Evolutionary conservation across 768 basidiomycete genomes (phyloP), one percentile per base, ranked within the genome.

Genomic region (Ephemerocybe angulata): DNA sequence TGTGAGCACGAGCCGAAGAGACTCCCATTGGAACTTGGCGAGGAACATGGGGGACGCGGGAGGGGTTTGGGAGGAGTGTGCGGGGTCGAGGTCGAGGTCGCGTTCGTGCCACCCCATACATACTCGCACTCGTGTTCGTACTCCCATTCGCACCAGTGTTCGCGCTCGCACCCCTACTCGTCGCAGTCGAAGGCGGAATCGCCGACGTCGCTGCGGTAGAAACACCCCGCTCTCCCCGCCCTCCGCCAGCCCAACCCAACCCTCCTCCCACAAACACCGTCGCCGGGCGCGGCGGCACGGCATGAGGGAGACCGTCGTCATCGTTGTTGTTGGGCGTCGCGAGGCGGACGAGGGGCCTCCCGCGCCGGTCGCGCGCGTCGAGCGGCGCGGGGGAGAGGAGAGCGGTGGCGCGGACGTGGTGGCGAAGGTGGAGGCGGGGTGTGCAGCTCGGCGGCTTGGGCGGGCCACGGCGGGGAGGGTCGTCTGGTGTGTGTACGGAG

Each of bases 11-110:
- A 79, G 69, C 52, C 68, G 58, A 3, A 78, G 58, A 13, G 68
- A 70, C 55, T 72, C 72, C 76, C 76, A 79, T 50, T 70, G 70
- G 54, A 75, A 78, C 51, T 73, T 73, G 33, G 74, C 74, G 21
- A 74, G 67, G 62, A 76, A 79, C 68, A 79, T 70, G 17, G 78
- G 78, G 76, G 17, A 76, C 60, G 1, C 78, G 67, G 57, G 78
- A 79, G 10, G 63, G 69, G 6, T 71, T 60, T 11, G 77, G 78
- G 1, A 77, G 53, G 1, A 61, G n/a, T n/a, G n/a, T n/a, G n/a
- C n/a, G n/a, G n/a, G n/a, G n/a, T n/a, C n/a, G n/a, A n/a, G n/a
- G n/a, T n/a, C n/a, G n/a, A n/a, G n/a, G n/a, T n/a, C n/a, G n/a
- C n/a, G n/a, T n/a, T n/a, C n/a, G n/a, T n/a, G n/a, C n/a, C n/a